Base-by-base conservation (phyloP, 2,329 filamentous ascomycete species). In the Calonectria naviculata region DNA sequence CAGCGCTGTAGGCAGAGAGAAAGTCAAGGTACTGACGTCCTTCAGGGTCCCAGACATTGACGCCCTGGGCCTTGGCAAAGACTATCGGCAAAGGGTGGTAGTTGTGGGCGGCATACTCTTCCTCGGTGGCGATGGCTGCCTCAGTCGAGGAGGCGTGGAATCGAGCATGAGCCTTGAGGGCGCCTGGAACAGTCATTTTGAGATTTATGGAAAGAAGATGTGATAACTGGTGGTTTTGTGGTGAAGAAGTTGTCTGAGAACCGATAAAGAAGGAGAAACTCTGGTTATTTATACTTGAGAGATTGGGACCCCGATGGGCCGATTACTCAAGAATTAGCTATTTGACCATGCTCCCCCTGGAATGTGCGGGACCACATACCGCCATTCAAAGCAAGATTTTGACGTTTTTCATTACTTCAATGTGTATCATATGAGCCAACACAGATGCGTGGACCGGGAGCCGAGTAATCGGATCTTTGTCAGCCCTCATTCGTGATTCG, bases 1-100 rank as follows among this genome's bases (percentile, higher is more conserved):
- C 95, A 72, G 96, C 96, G 77, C 94, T 97, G 89, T 98, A 99
- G 75, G 97, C 97, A 6, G 47, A 98, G 75, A 99, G 91, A 86
- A 98, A 98, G 86, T 99, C 97, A 79, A 98, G 91, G 84, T 98
- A 98, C 83, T 98, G 93, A 78, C 92, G 94, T 81, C 94, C 95
- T 87, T 99, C 97, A n/a, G 97, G 96, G 81, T 99, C 97, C 96
- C 96, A 98, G 68, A 98, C 97, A 72, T 93, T 92, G 80, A 93
- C 93, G 60, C 96, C 97, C 78, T 92, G 89, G 47, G 95, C 97
- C 75, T 92, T 91, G 67, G 96, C 89, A 84, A 98, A 98, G 81
- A 98, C 97, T 71, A 99, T 92, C 42, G 97, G 97, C 3, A 99
- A 90, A 19, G 97, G 96, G 85, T 98, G 95, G 89, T 99, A 99